Base-by-base conservation (phyloP, 352 stramenopile species). In the Pseudoperonospora humuli region DNA sequence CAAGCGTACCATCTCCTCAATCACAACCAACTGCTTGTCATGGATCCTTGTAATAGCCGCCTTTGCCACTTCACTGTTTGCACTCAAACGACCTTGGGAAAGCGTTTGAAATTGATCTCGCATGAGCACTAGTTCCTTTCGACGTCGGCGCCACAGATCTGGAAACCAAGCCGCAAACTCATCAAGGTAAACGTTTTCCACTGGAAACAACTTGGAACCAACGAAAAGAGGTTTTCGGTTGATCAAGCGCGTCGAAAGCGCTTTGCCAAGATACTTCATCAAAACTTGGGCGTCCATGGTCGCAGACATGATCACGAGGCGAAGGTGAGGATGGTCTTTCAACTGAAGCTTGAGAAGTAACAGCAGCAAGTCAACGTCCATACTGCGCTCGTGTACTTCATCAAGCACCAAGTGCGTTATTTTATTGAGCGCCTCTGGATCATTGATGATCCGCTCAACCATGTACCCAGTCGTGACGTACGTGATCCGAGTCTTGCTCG, bases 401-500 rank as follows among this genome's bases (percentile, higher is more conserved):
- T 98, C 95, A 29, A 99, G 85, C 13, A 98, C 83, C 11, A 98
- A 65, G 59, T 98, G 94, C 26, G 93, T 97, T 41, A 96, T 82
- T 11, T 64, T 69, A 31, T 78, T 37, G 32, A 98, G 86, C 13
- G 71, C 68, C 6, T 95, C 70, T 7, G 82, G 70, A 54, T 97
- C 74, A 57, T 98, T 92, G 28, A 97, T 96, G 15, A 98, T 66
- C 0, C 96, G 67, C 40, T 96, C 73, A 5, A 98, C 83, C 56
- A 98, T 90, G 50, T 99, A 99, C 2, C 95, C 96, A 11, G 94
- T 98, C 23, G 96, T 99, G 1, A 96, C 90, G 46, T 98, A 98
- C 54, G 83, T 97, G 41, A 97, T 95, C 40, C 86, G 82, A 1
- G 95, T 97, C 8, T 69, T 71, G 31, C 90, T 80, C 27, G 89